These are phyloP conservation scores for Crithidia bombi DNA, from an alignment of 208 protist genomes.

Conservation along the genomic window DNA sequence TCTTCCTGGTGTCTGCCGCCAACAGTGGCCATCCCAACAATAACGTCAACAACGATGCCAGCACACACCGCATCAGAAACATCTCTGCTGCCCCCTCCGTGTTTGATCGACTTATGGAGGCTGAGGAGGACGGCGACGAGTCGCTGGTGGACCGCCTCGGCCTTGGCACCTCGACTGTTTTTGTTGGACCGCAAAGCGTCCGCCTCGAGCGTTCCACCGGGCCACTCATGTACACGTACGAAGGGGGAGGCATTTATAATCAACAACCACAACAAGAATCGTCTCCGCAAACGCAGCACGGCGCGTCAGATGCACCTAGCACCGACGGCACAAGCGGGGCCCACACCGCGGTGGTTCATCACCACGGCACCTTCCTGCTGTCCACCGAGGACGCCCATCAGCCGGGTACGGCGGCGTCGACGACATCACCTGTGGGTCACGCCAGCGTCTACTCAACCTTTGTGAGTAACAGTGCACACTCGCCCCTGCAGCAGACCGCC, in stretches of 20 bases:
- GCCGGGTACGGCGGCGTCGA: neutral
- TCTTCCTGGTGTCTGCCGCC: constrained; percentile 1
- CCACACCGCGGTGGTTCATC: neutral
- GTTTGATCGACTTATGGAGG: neutral
- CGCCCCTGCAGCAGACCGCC: neutral
- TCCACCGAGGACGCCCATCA: constrained; percentile 2
- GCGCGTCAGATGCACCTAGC: neutral
- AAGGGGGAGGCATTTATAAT: neutral
- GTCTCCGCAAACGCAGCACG: neutral
- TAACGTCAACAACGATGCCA: neutral
- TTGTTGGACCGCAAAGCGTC: constrained; percentile 10
- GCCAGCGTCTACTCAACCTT: neutral
- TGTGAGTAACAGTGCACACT: neutral
- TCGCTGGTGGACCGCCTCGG: neutral
- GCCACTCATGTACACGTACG: constrained; percentile 1
- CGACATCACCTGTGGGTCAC: neutral
- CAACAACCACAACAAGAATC: neutral
- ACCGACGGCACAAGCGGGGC: neutral
- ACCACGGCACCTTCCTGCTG: constrained; percentile 16
- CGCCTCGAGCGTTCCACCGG: constrained; percentile 8
- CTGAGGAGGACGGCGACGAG: constrained; percentile 1
- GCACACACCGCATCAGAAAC: neutral
- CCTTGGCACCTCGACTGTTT: neutral
- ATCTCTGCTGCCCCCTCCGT: constrained; percentile 6
- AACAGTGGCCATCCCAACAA: neutral